phyloP scores from a whole-genome alignment of 192 early-diverging fungal species.

The Pecoramyces ruminantium region DNA sequence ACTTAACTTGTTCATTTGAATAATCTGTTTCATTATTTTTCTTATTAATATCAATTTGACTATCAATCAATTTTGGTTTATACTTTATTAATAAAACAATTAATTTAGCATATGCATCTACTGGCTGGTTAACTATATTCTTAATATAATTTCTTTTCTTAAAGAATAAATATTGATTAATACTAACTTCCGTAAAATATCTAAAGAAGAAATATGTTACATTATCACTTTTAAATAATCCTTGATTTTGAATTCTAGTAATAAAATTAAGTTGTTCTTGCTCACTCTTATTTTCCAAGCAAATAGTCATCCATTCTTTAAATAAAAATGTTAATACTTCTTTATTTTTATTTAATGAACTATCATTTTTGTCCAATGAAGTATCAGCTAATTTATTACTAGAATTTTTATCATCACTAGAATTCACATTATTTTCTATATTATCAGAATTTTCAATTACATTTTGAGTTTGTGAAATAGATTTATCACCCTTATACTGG shows the following conservation, averaged over 20 bases:
- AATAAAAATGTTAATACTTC: constrained; percentile 43
- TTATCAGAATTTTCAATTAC: too few species aligned
- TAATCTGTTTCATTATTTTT: constrained; percentile 18
- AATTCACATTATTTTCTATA: neutral
- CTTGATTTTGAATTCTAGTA: constrained; percentile 51
- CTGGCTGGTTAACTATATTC: constrained; percentile 39
- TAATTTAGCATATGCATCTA: constrained; percentile 85
- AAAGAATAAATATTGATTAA: constrained; percentile 10
- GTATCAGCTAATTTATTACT: neutral
- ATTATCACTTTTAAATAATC: constrained; percentile 56
- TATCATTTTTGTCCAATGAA: constrained; percentile 5
- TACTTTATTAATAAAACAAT: constrained; percentile 67
- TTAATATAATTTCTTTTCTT: constrained; percentile 11
- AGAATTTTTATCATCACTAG: too few species aligned
- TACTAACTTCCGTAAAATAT: constrained; percentile 65
- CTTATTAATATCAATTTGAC: neutral
- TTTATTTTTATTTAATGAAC: constrained; percentile 22
- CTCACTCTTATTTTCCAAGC: constrained; percentile 43
- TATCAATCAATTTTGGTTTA: constrained; percentile 25
- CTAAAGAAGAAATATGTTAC: constrained; percentile 79
- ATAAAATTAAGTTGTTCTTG: neutral
- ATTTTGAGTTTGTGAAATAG: neutral
- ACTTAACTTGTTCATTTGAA: constrained; percentile 14
- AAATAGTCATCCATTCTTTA: constrained; percentile 66
- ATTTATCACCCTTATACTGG: neutral